Conservation (phyloP, 2,329 filamentous ascomycete species). For the Penicillium sp. region DNA sequence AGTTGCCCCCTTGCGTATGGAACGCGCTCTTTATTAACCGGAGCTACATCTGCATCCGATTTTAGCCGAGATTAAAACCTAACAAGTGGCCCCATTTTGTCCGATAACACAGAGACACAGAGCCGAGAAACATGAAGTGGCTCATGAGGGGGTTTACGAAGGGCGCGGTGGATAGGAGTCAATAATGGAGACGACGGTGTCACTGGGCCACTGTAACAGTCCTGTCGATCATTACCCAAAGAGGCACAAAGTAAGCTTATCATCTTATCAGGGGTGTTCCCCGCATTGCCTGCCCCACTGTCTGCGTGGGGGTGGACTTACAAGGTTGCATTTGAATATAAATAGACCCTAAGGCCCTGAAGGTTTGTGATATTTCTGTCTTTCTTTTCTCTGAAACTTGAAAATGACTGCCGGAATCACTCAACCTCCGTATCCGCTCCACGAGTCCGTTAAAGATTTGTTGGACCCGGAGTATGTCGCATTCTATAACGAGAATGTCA, state of each 20-base stretch:
- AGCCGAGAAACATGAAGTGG: not conserved
- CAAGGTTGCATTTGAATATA: not conserved
- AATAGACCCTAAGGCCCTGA: not conserved
- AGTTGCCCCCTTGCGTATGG: not conserved
- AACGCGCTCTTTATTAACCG: not conserved
- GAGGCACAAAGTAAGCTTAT: not conserved
- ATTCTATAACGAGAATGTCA: slow-evolving; percentile 55
- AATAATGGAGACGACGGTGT: not conserved
- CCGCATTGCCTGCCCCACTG: slow-evolving; percentile 4
- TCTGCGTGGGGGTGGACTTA: not conserved
- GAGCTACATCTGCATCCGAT: not conserved
- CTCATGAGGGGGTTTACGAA: not conserved
- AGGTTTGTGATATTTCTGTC: not conserved
- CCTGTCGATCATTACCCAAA: not conserved
- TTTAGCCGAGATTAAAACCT: not conserved
- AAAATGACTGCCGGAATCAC: slow-evolving; percentile 17
- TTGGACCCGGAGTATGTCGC: slow-evolving; percentile 53
- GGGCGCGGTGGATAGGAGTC: not conserved
- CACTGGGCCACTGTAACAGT: not conserved
- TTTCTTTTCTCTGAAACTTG: not conserved
- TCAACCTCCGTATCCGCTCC: slow-evolving; percentile 49
- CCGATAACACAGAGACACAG: not conserved
- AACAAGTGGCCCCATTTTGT: not conserved
- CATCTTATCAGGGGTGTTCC: not conserved
- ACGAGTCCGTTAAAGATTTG: slow-evolving; percentile 48